phyloP scores from a whole-genome alignment of 106 monocot genomes.

The Dioscorea zingiberensis region DNA sequence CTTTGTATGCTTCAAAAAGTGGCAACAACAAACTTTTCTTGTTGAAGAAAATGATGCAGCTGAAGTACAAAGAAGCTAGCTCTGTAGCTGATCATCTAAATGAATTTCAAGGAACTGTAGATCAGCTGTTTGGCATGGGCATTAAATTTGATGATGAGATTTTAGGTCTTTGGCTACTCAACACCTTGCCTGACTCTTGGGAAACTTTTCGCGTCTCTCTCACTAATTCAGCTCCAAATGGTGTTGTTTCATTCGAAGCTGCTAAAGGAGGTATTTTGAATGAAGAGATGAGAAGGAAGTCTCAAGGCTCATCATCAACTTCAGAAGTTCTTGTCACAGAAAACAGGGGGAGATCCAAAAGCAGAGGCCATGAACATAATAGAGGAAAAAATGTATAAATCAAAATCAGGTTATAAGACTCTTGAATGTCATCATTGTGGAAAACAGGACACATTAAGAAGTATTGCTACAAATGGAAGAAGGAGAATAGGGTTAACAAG shows the following conservation, averaged over 20 bases:
- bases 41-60: neutral
- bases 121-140: neutral
- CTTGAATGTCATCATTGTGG: slow-evolving; percentile 1
- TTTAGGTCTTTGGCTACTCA: neutral
- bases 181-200: slow-evolving; percentile 2
- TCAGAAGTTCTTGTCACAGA: neutral
- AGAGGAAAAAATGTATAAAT: neutral
- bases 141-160: slow-evolving; percentile 4
- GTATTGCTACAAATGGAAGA: neutral
- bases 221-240: neutral
- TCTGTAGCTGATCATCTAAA: neutral
- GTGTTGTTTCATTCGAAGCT: neutral
- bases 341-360: neutral
- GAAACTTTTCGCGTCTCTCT: neutral
- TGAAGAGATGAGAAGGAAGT: neutral
- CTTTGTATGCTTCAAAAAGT: no score
- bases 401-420: neutral
- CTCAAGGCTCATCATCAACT: neutral
- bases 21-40: no score
- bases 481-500: no score
- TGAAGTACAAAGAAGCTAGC: neutral
- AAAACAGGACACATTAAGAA: no score
- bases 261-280: neutral
- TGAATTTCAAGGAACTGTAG: neutral
- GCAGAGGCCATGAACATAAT: neutral